Base-by-base conservation (phyloP, 805 yeast genomes). In the Kazachstania taianensis region DNA sequence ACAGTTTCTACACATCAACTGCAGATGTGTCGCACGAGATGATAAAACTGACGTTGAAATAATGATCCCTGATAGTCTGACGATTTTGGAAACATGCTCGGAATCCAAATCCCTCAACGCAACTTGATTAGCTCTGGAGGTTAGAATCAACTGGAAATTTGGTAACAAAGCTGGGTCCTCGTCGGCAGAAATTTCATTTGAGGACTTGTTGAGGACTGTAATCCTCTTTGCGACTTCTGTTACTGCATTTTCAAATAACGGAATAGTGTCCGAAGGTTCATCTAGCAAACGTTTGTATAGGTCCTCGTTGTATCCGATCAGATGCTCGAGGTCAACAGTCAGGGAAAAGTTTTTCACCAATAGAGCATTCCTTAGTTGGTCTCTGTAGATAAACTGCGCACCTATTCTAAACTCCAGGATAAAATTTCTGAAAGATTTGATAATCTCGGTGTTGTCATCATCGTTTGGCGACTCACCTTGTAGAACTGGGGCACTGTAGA, bases 21-120 rank as follows among this genome's bases (percentile, higher is more conserved):
- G 86, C 20, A 87, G 75, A 37, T 67, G 69, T 0, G 94, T 81
- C 18, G 97, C 94, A 49, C 92, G 77, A 2, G 96, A 86, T 23
- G 81, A 68, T 38, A 92, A 68, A 20, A 94, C 87, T 3, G 95
- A 82, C 1, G 96, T 82, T 34, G 94, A 80, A 40, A 92, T 89
- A 48, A 92, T 72, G 49, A 92, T 92, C 20, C 99, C 99, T 15
- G 94, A 82, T 30, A 92, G 74, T 38, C 95, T 70, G 24, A 92
- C 89, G 37, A 92, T 80, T 56, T 85, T 83, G 18, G 96, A 76
- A 42, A 92, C 86, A 55, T 84, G 84, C 32, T 80, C 83, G 2
- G 96, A 79, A 55, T 81, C 89, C 39, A 92, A 66, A 38, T 84
- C 77, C 55, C 98, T 73, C 40, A 92, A 75, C 1, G 89, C 69